Conservation (phyloP, 805 yeast genomes). For the Maudiozyma barnettii region DNA sequence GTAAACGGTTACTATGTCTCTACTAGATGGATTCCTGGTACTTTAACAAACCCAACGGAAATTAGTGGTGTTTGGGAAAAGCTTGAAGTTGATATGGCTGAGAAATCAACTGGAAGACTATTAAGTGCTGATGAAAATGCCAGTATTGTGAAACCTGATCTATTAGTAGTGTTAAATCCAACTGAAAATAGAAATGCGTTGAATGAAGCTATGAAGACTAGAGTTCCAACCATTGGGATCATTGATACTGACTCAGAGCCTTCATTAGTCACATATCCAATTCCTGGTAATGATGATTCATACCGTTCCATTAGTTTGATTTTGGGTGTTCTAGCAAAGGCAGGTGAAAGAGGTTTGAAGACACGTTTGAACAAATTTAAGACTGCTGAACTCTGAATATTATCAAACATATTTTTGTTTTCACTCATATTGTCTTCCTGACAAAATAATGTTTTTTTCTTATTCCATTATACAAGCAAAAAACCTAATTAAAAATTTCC, state of each 20-base stretch:
- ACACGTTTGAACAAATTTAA: conserved; percentile 37
- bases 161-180: conserved; percentile 80
- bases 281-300: conserved; percentile 48
- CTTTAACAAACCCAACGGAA: conserved; percentile 74
- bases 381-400: not conserved
- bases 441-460: no score
- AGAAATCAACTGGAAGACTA: conserved; percentile 52
- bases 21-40: conserved; percentile 90
- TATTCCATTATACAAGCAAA: no score
- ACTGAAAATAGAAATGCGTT: conserved; percentile 73
- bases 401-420: not conserved
- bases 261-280: conserved; percentile 79
- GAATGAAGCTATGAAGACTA: conserved; percentile 67
- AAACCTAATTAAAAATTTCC: not conserved
- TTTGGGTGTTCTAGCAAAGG: conserved; percentile 72
- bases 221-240: conserved; percentile 89
- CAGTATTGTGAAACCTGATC: conserved; percentile 72
- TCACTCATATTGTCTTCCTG: no score
- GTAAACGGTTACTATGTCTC: conserved; percentile 73
- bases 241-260: conserved; percentile 94
- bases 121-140: conserved; percentile 41
- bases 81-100: conserved; percentile 68
- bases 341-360: conserved; percentile 71
- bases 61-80: conserved; percentile 51
- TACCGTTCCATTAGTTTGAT: conserved; percentile 70